Conservation (phyloP, 345 rosid genomes). For the Gossypium arboreum region DNA sequence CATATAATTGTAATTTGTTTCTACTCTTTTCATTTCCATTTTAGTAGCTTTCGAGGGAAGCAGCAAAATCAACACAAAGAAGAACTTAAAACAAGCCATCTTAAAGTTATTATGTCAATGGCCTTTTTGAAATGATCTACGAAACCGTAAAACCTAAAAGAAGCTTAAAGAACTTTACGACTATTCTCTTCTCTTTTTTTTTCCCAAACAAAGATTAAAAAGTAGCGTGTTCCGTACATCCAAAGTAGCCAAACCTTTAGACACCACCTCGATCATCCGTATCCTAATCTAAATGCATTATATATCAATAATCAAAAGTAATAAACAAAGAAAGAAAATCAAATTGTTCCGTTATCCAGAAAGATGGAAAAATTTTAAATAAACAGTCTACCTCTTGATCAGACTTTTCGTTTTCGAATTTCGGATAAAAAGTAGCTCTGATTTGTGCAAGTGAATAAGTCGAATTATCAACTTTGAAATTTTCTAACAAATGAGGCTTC, state of each 20-base stretch:
- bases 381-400: constrained; percentile 82
- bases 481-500: constrained; percentile 42
- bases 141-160: background rate
- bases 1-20: background rate
- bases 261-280: constrained; percentile 89
- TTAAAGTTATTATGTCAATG: background rate
- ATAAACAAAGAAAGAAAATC: background rate
- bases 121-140: background rate
- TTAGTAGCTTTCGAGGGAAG: background rate
- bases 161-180: background rate
- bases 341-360: background rate
- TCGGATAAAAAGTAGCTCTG: constrained; percentile 95
- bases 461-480: constrained; percentile 60
- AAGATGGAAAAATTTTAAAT: background rate
- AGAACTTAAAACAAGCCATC: background rate
- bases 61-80: background rate
- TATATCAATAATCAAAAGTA: constrained; percentile 8
- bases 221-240: constrained; percentile 52
- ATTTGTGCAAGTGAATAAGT: constrained; percentile 67
- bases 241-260: constrained; percentile 72
- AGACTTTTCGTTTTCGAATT: constrained; percentile 95
- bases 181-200: background rate
- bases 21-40: background rate
- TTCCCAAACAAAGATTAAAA: background rate
- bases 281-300: constrained; percentile 53